Conservation (phyloP, 2,329 filamentous ascomycete species). For the Diaporthe sp. region DNA sequence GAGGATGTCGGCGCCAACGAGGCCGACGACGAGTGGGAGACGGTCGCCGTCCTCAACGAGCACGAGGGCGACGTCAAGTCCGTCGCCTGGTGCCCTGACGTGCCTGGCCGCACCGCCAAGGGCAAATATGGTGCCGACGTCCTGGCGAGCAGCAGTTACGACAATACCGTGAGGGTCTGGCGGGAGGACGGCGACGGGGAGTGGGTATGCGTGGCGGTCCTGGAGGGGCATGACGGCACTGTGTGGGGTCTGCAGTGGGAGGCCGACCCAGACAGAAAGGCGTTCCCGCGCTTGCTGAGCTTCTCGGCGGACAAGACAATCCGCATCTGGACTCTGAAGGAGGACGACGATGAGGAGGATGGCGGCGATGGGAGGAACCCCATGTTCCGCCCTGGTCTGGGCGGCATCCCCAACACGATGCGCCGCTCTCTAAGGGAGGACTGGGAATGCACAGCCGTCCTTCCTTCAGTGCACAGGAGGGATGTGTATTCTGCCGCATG, state of each 20-base stretch:
- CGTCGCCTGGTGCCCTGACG: slow-evolving; percentile 88
- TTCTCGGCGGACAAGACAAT: slow-evolving; percentile 87
- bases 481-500: slow-evolving; percentile 88
- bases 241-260: slow-evolving; percentile 91
- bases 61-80: slow-evolving; percentile 96
- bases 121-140: slow-evolving; percentile 72
- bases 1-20: slow-evolving; percentile 82
- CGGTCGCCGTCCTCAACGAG: slow-evolving; percentile 92
- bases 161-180: slow-evolving; percentile 90
- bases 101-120: slow-evolving; percentile 56
- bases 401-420: slow-evolving; percentile 89
- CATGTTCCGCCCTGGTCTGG: slow-evolving; percentile 54
- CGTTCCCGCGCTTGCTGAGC: slow-evolving; percentile 76
- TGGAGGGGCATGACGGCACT: slow-evolving; percentile 85
- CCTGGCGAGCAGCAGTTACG: slow-evolving; percentile 91
- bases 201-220: slow-evolving; percentile 88
- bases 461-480: slow-evolving; percentile 81
- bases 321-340: slow-evolving; percentile 79
- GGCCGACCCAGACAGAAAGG: slow-evolving; percentile 50
- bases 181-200: slow-evolving; percentile 88
- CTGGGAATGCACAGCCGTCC: slow-evolving; percentile 81
- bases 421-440: slow-evolving; percentile 80
- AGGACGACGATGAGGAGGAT: slow-evolving; percentile 59
- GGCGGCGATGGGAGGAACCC: slow-evolving; percentile 38
- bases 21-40: slow-evolving; percentile 96